A percentile compares a stretch with the other conserved stretches of the same genome.
phyloP scores from a whole-genome alignment of 352 stramenopile genomes.

The Pythium pectinolyticum region DNA sequence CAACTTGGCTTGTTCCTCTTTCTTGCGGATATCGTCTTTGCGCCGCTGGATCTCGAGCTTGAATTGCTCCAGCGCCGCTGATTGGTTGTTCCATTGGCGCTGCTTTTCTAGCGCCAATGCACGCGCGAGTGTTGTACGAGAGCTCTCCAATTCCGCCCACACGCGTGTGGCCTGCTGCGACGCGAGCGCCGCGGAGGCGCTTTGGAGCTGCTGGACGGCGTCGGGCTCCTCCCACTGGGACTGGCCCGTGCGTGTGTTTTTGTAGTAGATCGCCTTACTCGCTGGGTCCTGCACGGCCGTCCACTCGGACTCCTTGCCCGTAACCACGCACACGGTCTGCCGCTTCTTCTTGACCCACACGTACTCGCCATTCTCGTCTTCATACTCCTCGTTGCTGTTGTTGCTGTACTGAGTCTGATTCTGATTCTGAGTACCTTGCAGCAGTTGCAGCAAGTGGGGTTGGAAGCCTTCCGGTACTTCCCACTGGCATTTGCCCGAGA shows the following conservation, averaged over 20 bases:
- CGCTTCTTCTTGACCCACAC: conserved; percentile 80
- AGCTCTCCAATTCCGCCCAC: conserved; percentile 57
- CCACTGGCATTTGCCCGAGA: conserved; percentile 72
- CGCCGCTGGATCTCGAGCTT: conserved; percentile 47
- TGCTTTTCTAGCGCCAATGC: conserved; percentile 47
- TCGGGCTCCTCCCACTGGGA: conserved; percentile 73
- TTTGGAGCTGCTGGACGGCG: conserved; percentile 55
- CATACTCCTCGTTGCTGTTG: conserved; percentile 38
- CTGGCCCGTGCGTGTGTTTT: conserved; percentile 64
- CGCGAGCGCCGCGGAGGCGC: conserved; percentile 42
- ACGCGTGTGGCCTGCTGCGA: conserved; percentile 56
- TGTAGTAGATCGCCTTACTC: conserved; percentile 69
- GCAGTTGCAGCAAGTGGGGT: conserved; percentile 24
- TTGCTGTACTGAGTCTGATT: conserved; percentile 15
- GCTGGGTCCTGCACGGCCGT: conserved; percentile 56
- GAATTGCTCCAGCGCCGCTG: conserved; percentile 34
- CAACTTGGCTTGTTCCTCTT: conserved; percentile 53
- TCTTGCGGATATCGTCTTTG: conserved; percentile 55
- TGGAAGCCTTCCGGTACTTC: conserved; percentile 44
- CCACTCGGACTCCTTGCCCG: conserved; percentile 58
- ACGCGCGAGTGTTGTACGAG: conserved; percentile 39
- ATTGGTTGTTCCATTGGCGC: conserved; percentile 35
- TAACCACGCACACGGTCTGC: conserved; percentile 65
- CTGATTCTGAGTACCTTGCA: too few relatives aligned
- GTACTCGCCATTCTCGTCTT: conserved; percentile 50